A percentile compares a stretch with the other conserved stretches of the same genome.
phyloP scores from a whole-genome alignment of 495 filamentous ascomycete species.

The Penicillium silybi region DNA sequence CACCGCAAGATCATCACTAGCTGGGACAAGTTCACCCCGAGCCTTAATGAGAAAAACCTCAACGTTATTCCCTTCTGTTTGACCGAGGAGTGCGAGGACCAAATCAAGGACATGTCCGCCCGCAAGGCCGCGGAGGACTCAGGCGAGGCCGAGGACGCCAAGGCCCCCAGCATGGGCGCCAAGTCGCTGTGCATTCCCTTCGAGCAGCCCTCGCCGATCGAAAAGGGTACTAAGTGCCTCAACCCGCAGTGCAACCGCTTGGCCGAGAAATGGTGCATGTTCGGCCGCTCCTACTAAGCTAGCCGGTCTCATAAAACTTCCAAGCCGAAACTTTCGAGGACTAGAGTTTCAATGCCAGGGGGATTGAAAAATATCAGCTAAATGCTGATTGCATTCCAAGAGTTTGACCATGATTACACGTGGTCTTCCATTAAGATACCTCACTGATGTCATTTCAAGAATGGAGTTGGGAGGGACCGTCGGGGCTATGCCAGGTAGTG shows the following conservation, averaged over 20 bases:
- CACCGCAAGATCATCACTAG: slow-evolving; percentile 78
- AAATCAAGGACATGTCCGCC: slow-evolving; percentile 84
- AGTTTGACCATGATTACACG: not conserved
- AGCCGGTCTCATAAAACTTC: not conserved
- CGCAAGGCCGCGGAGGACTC: slow-evolving; percentile 62
- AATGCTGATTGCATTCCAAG: not conserved
- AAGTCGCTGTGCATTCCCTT: slow-evolving; percentile 98
- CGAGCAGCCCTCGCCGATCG: slow-evolving; percentile 78
- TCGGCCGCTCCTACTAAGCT: slow-evolving; percentile 55
- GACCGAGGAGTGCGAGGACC: slow-evolving; percentile 78
- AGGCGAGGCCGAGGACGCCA: slow-evolving; percentile 68
- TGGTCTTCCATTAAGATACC: slow-evolving; percentile 1
- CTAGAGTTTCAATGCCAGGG: not conserved
- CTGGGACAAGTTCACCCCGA: slow-evolving; percentile 86
- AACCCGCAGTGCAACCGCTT: slow-evolving; percentile 74
- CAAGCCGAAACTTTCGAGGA: not conserved
- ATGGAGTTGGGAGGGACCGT: not conserved
- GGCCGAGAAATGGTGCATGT: slow-evolving; percentile 83
- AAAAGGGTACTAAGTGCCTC: slow-evolving; percentile 81
- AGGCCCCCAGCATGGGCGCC: slow-evolving; percentile 90
- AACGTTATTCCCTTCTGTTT: slow-evolving; percentile 83
- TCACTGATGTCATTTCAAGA: not conserved
- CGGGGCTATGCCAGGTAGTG: not conserved
- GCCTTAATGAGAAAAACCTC: slow-evolving; percentile 86
- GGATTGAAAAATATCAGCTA: not conserved